phyloP scores from a whole-genome alignment of 2,329 filamentous ascomycete species.

The Fusarium albosuccineum region DNA sequence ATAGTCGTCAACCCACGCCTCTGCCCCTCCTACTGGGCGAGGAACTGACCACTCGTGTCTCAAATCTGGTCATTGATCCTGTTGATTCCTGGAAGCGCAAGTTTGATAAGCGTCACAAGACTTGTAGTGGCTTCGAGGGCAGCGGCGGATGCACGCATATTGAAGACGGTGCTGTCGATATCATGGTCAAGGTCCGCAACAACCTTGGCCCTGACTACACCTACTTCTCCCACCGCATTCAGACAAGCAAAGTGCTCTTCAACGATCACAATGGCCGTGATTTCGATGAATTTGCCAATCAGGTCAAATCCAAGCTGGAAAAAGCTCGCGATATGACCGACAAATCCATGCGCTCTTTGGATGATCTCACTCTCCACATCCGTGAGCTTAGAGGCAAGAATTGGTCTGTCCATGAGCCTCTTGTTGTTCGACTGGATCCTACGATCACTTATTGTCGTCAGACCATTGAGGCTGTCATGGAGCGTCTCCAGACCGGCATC shows the following conservation, averaged over 20 bases:
- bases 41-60: constrained; percentile 60
- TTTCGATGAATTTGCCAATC: constrained; percentile 59
- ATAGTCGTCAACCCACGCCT: constrained; percentile 63
- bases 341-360: constrained; percentile 53
- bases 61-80: constrained; percentile 56
- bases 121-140: constrained; percentile 53
- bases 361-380: constrained; percentile 64
- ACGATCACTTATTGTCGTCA: constrained; percentile 58
- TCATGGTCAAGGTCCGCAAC: constrained; percentile 62
- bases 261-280: constrained; percentile 57
- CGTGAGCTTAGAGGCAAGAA: constrained; percentile 60
- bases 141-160: constrained; percentile 55
- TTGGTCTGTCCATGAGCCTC: constrained; percentile 62
- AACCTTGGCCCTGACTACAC: constrained; percentile 63
- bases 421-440: constrained; percentile 59
- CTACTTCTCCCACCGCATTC: constrained; percentile 58
- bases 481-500: constrained; percentile 65
- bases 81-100: constrained; percentile 57
- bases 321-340: constrained; percentile 58
- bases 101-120: constrained; percentile 56
- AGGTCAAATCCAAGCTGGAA: constrained; percentile 54
- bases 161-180: constrained; percentile 59
- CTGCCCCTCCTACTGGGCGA: constrained; percentile 61
- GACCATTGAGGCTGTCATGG: constrained; percentile 62
- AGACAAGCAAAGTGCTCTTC: constrained; percentile 61